Evolutionary conservation across 768 basidiomycete genomes (phyloP).

Genomic region (Boletus speciosus): DNA sequence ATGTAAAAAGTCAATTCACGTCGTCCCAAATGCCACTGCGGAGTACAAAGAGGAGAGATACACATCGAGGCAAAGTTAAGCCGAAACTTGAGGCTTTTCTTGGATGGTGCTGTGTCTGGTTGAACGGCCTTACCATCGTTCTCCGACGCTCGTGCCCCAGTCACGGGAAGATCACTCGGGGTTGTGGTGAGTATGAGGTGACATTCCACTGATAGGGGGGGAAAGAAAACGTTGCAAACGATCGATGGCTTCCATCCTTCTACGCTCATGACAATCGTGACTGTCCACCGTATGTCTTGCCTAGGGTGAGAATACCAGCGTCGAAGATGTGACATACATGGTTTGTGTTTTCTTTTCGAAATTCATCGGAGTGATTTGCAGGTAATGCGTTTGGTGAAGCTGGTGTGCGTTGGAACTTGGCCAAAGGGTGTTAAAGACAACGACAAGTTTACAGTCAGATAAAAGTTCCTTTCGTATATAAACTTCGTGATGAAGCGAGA

Average conservation of each 20-base stretch:
- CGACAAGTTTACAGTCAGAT: neutral
- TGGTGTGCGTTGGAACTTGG: too few species aligned
- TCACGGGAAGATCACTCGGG: neutral
- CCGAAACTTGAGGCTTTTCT: slow-evolving; percentile 22
- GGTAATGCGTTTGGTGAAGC: too few species aligned
- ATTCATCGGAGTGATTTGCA: neutral
- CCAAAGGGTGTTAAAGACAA: neutral
- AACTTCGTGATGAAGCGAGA: neutral
- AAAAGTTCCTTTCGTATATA: neutral
- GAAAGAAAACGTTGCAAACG: neutral
- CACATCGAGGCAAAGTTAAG: slow-evolving; percentile 31
- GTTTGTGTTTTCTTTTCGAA: neutral
- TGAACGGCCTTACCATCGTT: neutral
- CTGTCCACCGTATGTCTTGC: neutral
- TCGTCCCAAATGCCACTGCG: slow-evolving; percentile 41
- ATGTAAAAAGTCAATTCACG: slow-evolving; percentile 20
- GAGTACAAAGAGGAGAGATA: slow-evolving; percentile 30
- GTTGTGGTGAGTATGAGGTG: neutral
- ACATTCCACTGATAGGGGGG: neutral
- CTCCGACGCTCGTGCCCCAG: neutral
- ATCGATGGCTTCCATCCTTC: neutral
- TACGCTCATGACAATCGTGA: neutral
- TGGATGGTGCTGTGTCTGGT: neutral
- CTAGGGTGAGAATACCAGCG: neutral
- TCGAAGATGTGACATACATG: neutral